Percentiles rank a stretch among this genome's conserved stretches.
Conservation (phyloP, 2,329 filamentous ascomycete genomes). For the Parastagonospora avenae region DNA sequence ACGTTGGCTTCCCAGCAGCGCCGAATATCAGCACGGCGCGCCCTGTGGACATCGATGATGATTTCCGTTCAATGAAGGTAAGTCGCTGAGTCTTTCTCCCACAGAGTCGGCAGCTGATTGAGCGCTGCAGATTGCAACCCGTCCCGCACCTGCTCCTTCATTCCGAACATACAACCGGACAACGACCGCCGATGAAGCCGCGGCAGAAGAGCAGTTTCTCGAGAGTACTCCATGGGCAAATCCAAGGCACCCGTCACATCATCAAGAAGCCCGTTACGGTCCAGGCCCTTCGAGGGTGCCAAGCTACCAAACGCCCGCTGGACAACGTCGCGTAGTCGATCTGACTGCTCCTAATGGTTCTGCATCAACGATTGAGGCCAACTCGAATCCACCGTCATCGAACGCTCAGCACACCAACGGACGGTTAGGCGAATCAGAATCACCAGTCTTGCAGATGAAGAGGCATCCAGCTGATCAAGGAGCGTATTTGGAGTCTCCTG, state of each 20-base stretch:
- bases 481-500: conserved; percentile 31
- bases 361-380: conserved; percentile 47
- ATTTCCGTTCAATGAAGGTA: conserved; percentile 88
- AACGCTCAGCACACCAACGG: conserved; percentile 32
- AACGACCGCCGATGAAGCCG: conserved; percentile 56
- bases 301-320: conserved; percentile 45
- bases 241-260: conserved; percentile 63
- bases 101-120: conserved; percentile 27
- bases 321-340: conserved; percentile 42
- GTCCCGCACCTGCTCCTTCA: conserved; percentile 35
- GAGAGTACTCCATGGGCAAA: conserved; percentile 94
- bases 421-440: conserved; percentile 40
- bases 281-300: conserved; percentile 32
- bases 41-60: conserved; percentile 77
- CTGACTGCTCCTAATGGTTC: conserved; percentile 45
- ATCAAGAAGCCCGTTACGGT: conserved; percentile 43
- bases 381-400: conserved; percentile 47
- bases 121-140: conserved; percentile 39
- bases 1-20: conserved; percentile 95
- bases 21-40: conserved; percentile 78
- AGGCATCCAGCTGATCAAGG: conserved; percentile 37
- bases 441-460: conserved; percentile 47
- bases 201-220: conserved; percentile 83
- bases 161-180: conserved; percentile 43
- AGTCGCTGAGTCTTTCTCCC: conserved; percentile 47